phyloP scores from a whole-genome alignment of 306 rosid species.

The Biancaea sappan region DNA sequence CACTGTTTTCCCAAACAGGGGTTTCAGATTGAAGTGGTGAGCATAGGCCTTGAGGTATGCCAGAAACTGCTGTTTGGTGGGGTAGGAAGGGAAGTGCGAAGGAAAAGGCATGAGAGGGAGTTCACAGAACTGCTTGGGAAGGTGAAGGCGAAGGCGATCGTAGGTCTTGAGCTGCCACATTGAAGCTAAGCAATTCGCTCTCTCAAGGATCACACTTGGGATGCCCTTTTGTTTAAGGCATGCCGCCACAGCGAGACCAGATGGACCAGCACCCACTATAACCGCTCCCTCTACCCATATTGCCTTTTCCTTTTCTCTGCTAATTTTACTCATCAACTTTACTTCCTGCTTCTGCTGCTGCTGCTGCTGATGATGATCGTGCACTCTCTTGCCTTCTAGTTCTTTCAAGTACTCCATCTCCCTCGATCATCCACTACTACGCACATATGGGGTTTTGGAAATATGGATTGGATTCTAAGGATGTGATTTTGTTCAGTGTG shows the following conservation, averaged over 20 bases:
- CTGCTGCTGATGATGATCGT: constrained; percentile 37
- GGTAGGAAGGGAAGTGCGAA: constrained; percentile 62
- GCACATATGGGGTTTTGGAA: too few relatives aligned
- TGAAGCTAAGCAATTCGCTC: constrained; percentile 69
- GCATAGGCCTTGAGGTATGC: constrained; percentile 57
- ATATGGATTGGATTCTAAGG: too few relatives aligned
- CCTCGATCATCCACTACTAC: too few relatives aligned
- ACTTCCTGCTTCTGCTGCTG: background rate
- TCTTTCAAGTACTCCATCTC: constrained; percentile 66
- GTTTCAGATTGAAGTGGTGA: constrained; percentile 47
- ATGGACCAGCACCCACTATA: constrained; percentile 86
- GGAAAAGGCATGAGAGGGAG: constrained; percentile 81
- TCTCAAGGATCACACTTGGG: constrained; percentile 61
- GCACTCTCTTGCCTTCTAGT: constrained; percentile 57
- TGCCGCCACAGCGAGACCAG: constrained; percentile 82
- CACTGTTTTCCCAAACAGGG: constrained; percentile 51
- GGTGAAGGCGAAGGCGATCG: constrained; percentile 80
- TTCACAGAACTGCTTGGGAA: constrained; percentile 76
- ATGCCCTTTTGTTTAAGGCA: constrained; percentile 69
- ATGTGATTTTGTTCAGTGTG: too few relatives aligned
- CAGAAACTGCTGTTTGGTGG: constrained; percentile 71
- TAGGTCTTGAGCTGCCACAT: constrained; percentile 79
- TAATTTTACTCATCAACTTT: background rate
- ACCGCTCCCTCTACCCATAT: constrained; percentile 52
- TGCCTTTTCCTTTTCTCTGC: background rate